A percentile compares a stretch with the other conserved stretches of the same genome.
Evolutionary conservation across 768 basidiomycete species (phyloP).

Genomic region (Calocera viscosa): DNA sequence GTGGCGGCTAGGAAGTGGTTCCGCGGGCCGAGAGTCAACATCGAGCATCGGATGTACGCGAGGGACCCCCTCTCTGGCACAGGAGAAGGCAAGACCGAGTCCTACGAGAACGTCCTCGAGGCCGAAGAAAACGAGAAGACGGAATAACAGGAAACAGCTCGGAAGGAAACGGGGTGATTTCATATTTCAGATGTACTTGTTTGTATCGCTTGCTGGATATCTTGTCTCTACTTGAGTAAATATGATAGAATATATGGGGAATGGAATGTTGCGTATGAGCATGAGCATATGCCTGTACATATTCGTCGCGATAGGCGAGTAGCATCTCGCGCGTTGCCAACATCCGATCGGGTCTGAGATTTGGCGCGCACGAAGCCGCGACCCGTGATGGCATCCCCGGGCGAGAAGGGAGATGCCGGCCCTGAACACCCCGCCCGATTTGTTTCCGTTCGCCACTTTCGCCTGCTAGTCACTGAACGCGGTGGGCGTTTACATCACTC

Average conservation of each 20-base stretch:
- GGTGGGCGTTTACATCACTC: neutral
- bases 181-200: too few species aligned
- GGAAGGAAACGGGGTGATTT: neutral
- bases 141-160: neutral
- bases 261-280: too few species aligned
- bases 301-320: too few species aligned
- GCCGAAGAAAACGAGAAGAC: neutral
- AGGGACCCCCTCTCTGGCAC: neutral
- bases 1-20: neutral
- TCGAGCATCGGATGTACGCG: slow-evolving; percentile 2
- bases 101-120: neutral
- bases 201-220: too few species aligned
- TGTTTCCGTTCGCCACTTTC: neutral
- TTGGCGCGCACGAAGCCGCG: too few species aligned
- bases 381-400: too few species aligned
- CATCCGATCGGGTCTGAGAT: too few species aligned
- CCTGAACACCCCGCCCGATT: neutral
- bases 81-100: neutral
- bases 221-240: too few species aligned
- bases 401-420: too few species aligned
- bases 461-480: neutral
- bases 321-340: too few species aligned
- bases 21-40: neutral
- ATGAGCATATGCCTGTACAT: too few species aligned
- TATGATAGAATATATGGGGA: too few species aligned